phyloP scores from a whole-genome alignment of 495 filamentous ascomycete genomes.

The Talaromyces ruber region DNA sequence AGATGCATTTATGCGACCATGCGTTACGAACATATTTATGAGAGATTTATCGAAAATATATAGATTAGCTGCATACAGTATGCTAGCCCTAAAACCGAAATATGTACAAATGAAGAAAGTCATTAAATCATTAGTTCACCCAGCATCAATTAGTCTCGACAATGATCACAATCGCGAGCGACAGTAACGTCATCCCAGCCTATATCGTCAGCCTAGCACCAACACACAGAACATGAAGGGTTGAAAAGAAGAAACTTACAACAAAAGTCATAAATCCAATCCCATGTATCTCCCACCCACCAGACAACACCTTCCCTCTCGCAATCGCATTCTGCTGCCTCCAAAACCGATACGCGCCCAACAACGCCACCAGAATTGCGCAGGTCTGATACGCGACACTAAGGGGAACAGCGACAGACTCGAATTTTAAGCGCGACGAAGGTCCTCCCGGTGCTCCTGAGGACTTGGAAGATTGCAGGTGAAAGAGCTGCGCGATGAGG shows the following conservation, averaged over 20 bases:
- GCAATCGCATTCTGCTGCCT: conserved; percentile 60
- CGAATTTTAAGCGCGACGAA: conserved; percentile 42
- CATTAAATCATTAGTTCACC: background rate
- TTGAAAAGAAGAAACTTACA: conserved; percentile 28
- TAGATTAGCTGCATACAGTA: background rate
- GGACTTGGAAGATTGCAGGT: conserved; percentile 34
- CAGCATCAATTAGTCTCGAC: conserved; percentile 14
- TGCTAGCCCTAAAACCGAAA: background rate
- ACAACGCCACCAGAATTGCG: conserved; percentile 45
- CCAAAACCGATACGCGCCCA: conserved; percentile 62
- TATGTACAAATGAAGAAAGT: background rate
- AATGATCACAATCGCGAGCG: conserved; percentile 22
- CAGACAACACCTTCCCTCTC: conserved; percentile 53
- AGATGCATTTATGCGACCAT: background rate
- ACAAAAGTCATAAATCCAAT: conserved; percentile 40
- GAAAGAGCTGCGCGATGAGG: conserved; percentile 60
- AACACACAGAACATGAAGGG: background rate
- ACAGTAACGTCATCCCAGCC: conserved; percentile 20
- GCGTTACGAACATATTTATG: background rate
- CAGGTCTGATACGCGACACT: conserved; percentile 47
- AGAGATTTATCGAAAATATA: background rate
- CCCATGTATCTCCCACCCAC: conserved; percentile 59
- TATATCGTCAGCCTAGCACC: background rate
- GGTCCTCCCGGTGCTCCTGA: conserved; percentile 13
- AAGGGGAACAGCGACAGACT: conserved; percentile 57